phyloP scores from a whole-genome alignment of 306 rosid species.

The Alnus rubra region DNA sequence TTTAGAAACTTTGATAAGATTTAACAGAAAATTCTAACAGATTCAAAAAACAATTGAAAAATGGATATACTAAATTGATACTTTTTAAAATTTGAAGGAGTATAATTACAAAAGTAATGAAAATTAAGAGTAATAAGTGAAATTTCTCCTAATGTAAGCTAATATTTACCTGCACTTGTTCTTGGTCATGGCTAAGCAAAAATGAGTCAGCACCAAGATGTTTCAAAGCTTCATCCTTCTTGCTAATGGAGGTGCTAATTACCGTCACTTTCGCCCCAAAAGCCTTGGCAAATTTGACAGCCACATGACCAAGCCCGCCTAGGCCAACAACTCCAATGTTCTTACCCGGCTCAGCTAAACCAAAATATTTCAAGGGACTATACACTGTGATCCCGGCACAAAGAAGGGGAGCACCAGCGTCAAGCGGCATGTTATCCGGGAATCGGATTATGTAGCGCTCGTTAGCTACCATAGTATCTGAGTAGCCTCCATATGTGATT shows the following conservation, averaged over 20 bases:
- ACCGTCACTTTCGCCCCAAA: conserved; percentile 51
- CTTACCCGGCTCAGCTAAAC: conserved; percentile 42
- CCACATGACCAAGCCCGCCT: conserved; percentile 60
- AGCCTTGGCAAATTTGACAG: conserved; percentile 60
- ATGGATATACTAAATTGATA: too few species aligned
- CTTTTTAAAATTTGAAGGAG: too few species aligned
- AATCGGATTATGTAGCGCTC: conserved; percentile 44
- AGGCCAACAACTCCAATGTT: conserved; percentile 59
- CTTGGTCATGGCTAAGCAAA: conserved; percentile 42
- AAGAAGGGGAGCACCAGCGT: conserved; percentile 56
- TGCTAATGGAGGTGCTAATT: conserved; percentile 51
- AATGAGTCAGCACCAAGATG: conserved; percentile 50
- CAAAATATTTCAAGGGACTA: conserved; percentile 48
- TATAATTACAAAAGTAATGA: too few species aligned
- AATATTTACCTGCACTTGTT: conserved; percentile 37
- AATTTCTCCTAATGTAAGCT: neutral
- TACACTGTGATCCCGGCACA: conserved; percentile 63
- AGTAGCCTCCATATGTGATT: conserved; percentile 50
- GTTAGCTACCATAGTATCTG: conserved; percentile 44
- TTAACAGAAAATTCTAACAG: too few species aligned
- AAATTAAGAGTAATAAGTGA: too few species aligned
- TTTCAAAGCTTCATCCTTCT: conserved; percentile 46
- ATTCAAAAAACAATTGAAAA: too few species aligned
- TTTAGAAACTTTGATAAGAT: too few species aligned
- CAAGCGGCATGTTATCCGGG: conserved; percentile 46